phyloP scores from a whole-genome alignment of 768 basidiomycete genomes.

The Pisolithus sp. region DNA sequence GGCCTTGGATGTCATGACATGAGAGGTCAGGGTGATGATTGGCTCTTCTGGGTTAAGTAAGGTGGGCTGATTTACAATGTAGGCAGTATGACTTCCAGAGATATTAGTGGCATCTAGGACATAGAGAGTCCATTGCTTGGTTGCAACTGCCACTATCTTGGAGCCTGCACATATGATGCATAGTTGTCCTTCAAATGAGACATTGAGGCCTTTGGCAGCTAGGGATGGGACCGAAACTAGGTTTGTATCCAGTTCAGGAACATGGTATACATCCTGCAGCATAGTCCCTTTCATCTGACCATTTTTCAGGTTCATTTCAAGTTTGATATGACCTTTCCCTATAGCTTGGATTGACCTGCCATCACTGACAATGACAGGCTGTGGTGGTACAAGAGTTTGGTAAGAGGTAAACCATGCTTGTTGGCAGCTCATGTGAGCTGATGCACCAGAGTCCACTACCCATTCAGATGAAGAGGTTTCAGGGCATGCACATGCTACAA shows the following conservation, averaged over 20 bases:
- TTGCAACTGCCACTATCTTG: no score
- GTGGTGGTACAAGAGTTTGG: neutral
- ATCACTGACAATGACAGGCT: neutral
- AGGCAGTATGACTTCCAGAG: neutral
- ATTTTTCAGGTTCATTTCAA: neutral
- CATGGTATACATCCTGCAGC: conserved; percentile 3
- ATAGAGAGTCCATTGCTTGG: no score
- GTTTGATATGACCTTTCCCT: neutral
- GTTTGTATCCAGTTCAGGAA: conserved; percentile 16
- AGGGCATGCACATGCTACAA: neutral
- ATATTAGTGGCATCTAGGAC: neutral
- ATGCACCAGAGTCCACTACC: conserved; percentile 3
- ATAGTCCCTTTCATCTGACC: neutral
- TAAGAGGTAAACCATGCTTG: neutral
- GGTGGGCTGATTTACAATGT: neutral
- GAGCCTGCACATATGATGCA: neutral
- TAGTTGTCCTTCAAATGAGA: neutral
- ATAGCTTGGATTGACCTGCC: neutral
- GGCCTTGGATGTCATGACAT: neutral
- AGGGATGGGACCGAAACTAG: conserved; percentile 13
- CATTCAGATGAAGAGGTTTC: neutral
- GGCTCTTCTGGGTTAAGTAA: neutral
- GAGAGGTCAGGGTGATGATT: neutral
- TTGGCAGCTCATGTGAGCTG: neutral
- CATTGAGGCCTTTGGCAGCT: neutral